Base-by-base conservation (phyloP, 495 filamentous ascomycete genomes). In the Neurospora sp. region DNA sequence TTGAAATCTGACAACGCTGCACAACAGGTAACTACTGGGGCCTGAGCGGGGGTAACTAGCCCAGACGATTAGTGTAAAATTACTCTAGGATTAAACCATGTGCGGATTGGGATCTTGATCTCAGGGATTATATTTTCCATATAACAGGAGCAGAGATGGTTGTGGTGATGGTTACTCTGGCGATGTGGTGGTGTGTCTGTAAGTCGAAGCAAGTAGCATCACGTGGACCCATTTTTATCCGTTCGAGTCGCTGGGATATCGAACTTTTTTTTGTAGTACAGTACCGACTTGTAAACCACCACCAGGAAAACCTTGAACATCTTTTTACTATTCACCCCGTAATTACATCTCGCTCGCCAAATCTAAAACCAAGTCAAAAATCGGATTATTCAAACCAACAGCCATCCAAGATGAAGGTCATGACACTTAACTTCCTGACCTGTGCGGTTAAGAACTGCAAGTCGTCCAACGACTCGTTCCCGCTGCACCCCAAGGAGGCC, bases 381-480 rank as follows among this genome's bases (percentile, higher is more conserved):
- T 14, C 68, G 69, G n/a, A 59, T 53, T 39, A 61, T 73, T 7
- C 27, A 31, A 39, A 70, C 35, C 16, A 39, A 69, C 53, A 69
- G 45, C 8, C 8, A 18, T 68, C 79, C 79, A 83, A 81, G 72
- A 98, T 99, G 96, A 99, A 98, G 82, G 84, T 99, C 73, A 88
- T 99, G 65, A 98, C 94, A 68, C 91, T 95, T 76, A 98, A 98
- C 83, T 99, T 98, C 81, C 86, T 99, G 77, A 94, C 93, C 73
- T 99, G 96, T 87, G 94, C 96, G 27, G 91, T 97, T 76, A 97
- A 97, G 82, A 82, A 91, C 42, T 99, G 96, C 90, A 97, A 97
- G 82, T 84, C 89, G 71, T 88, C 88, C 9, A 81, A 89, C 10
- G 81, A 85, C 41, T 91, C 94, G 10, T 98, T 97, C 77, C 94